Base-by-base conservation (phyloP, 2,329 filamentous ascomycete species). In the Colletotrichum sp. region DNA sequence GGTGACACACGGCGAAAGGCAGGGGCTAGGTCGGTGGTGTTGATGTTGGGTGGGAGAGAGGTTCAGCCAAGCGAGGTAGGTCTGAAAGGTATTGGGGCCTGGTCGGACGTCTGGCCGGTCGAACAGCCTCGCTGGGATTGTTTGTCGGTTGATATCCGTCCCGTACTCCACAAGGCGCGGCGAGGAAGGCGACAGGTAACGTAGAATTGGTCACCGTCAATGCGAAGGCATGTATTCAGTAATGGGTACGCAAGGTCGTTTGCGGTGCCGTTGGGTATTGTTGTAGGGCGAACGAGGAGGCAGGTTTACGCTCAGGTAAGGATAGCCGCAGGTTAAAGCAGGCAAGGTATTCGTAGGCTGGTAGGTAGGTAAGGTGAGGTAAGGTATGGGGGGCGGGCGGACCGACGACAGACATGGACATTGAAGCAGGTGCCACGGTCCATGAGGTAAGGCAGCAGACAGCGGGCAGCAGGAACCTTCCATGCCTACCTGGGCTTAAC, bases 211-310 rank as follows among this genome's bases (percentile, higher is more conserved):
- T 61, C 39, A 69, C 71, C 30, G 21, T 24, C 24, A 24, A 65
- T 64, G 43, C 43, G n/a, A 52, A 21, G 43, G 43, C 18, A 52
- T 21, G 43, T 52, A n/a, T 59, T 21, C 59, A 34, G 67, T 69
- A 39, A 74, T 32, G 71, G 57, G 66, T 74, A 70, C 66, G 71
- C 64, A 70, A 70, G 71, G 66, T 39, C 43, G 57, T 32, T 39
- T 52, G 57, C 28, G 55, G 64, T 61, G 28, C 18, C 59, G 59
- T 32, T 59, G 55, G 48, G 26, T 28, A 16, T 39, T 39, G 64
- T 30, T 30, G 32, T n/a, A 48, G 39, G 24, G 24, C 15, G 24
- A 52, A n/a, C 15, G 24, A 52, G 13, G 24, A 32, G 36, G 18
- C 24, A 28, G 9, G 43, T 24, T 21, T 12, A 52, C 43, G 43